These are phyloP conservation scores for Dendryphion nanum DNA, from an alignment of 2,329 filamentous ascomycete genomes.

Conservation along the genomic window DNA sequence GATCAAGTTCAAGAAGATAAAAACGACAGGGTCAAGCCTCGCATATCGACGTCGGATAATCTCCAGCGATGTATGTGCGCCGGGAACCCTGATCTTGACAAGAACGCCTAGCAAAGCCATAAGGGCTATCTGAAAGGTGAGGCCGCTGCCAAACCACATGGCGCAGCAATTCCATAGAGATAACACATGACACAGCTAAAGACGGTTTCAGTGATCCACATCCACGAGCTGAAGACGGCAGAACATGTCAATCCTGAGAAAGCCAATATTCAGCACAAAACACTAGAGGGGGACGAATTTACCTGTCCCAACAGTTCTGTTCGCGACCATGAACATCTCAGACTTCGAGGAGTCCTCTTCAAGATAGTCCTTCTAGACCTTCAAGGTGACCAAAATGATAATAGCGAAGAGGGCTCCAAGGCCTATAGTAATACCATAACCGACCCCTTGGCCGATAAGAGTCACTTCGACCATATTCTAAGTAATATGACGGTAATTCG, in stretches of 20 bases:
- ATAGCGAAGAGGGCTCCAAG: conserved; percentile 9
- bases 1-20: neutral
- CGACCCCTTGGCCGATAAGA: conserved; percentile 1
- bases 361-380: conserved; percentile 15
- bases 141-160: neutral
- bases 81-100: neutral
- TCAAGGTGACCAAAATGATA: conserved; percentile 13
- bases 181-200: neutral
- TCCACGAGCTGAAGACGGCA: neutral
- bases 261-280: no score
- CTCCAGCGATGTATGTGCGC: conserved; percentile 1
- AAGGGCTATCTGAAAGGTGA: neutral
- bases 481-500: no score
- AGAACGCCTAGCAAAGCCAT: neutral
- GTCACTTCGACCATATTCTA: no score
- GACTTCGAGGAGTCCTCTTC: conserved; percentile 12
- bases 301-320: conserved; percentile 10
- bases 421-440: conserved; percentile 15
- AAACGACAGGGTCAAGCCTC: neutral
- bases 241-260: neutral
- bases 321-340: conserved; percentile 1
- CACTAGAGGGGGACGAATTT: no score
- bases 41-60: neutral
- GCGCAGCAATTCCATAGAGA: neutral
- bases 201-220: neutral